These are phyloP conservation scores for Tympanopsis confertula DNA, from an alignment of 2,329 filamentous ascomycete genomes.

Conservation along the genomic window DNA sequence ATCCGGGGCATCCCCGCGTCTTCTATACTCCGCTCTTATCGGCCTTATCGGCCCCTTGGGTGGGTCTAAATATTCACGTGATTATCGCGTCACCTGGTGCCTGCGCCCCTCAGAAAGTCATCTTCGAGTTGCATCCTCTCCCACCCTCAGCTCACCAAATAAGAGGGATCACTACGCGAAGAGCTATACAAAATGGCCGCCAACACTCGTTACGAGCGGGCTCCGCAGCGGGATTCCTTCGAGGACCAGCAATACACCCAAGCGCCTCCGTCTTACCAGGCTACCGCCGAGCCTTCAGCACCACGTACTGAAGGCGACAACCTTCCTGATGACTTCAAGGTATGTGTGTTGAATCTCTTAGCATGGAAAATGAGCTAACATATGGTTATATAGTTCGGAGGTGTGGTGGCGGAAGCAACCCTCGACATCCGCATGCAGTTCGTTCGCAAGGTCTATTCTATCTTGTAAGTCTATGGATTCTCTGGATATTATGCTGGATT, in stretches of 20 bases:
- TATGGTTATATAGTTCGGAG: slow-evolving; percentile 75
- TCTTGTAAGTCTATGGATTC: slow-evolving; percentile 36
- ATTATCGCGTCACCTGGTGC: too few species aligned
- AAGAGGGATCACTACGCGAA: too few species aligned
- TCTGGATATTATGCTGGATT: not conserved
- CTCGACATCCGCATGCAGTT: slow-evolving; percentile 96
- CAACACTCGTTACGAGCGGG: slow-evolving; percentile 71
- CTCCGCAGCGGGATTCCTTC: slow-evolving; percentile 77
- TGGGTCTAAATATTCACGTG: too few species aligned
- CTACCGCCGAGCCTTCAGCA: slow-evolving; percentile 14
- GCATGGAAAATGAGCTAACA: not conserved
- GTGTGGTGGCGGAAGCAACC: slow-evolving; percentile 70
- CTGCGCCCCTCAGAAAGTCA: too few species aligned
- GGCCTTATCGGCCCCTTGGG: too few species aligned
- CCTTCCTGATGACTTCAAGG: slow-evolving; percentile 94
- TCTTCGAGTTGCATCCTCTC: too few species aligned
- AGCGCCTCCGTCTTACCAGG: slow-evolving; percentile 68
- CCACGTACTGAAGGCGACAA: slow-evolving; percentile 79
- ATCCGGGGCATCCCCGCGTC: too few species aligned
- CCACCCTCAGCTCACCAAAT: too few species aligned
- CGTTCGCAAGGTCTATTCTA: slow-evolving; percentile 93
- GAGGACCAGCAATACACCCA: slow-evolving; percentile 50
- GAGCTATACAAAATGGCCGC: slow-evolving; percentile 50
- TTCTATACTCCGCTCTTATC: too few species aligned
- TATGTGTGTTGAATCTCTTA: slow-evolving; percentile 16